Percentiles rank a stretch among this genome's conserved stretches.
phyloP scores from a whole-genome alignment of 2,329 filamentous ascomycete species.

The Lachnellula occidentalis region DNA sequence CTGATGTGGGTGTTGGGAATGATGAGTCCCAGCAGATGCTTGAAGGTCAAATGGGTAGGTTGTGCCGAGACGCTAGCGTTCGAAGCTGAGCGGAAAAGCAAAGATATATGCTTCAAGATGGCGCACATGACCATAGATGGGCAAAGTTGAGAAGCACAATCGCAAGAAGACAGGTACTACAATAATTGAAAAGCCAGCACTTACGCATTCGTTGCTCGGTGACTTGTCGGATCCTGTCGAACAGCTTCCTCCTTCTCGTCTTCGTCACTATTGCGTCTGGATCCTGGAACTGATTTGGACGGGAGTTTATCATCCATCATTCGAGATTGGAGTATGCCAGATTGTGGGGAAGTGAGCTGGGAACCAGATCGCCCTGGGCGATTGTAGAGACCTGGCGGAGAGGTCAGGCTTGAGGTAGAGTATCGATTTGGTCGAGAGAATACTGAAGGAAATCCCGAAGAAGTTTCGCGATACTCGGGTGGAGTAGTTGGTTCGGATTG shows the following conservation, averaged over 20 bases:
- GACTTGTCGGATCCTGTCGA: slow-evolving; percentile 62
- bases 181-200: slow-evolving; percentile 36
- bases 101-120: background rate
- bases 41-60: background rate
- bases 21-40: too few relatives aligned
- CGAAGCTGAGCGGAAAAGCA: background rate
- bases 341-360: slow-evolving; percentile 72
- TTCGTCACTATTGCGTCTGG: slow-evolving; percentile 85
- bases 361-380: slow-evolving; percentile 72
- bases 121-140: background rate
- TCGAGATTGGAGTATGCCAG: slow-evolving; percentile 53
- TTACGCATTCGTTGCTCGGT: slow-evolving; percentile 73
- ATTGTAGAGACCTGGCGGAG: slow-evolving; percentile 69
- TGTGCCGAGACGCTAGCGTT: background rate
- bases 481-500: slow-evolving; percentile 95
- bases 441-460: slow-evolving; percentile 66
- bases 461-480: slow-evolving; percentile 77
- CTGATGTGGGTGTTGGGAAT: too few relatives aligned
- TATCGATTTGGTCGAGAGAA: slow-evolving; percentile 83
- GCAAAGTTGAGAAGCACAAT: too few relatives aligned
- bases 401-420: slow-evolving; percentile 81
- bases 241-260: slow-evolving; percentile 78
- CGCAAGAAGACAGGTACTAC: too few relatives aligned
- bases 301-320: slow-evolving; percentile 61
- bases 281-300: slow-evolving; percentile 80